Base-by-base conservation (phyloP, 2,329 filamentous ascomycete species). In the Penicillium hordei region DNA sequence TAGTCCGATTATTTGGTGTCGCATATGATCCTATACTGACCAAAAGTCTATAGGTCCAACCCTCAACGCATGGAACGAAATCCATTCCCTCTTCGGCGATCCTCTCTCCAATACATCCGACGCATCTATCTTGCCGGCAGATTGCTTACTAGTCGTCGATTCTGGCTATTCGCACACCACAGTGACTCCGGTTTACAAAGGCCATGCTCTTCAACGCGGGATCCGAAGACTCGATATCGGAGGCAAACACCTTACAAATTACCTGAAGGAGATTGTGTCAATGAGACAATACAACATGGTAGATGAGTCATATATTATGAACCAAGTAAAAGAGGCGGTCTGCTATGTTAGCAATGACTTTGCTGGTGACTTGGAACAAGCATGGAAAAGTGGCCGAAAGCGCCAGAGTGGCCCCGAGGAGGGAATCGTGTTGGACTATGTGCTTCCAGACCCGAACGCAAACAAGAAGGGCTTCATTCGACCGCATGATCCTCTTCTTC, bases 241-340 rank as follows among this genome's bases (percentile, higher is more conserved):
- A 43, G 94, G 94, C 57, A 97, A 96, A 75, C 84, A 96, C 51
- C 79, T 99, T 60, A 97, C 93, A 23, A 97, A 97, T 72, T 89
- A 96, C 72, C 82, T 99, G 34, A 93, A 94, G 48, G 90, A 94
- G 56, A 82, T 96, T 17, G 86, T 97, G 19, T 97, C 93, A 1
- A 82, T 95, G 15, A 88, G 94, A 7, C 92, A 97, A 70, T 96
- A 95, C 75, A 93, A 97, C 72, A 93, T 99, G 86, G 87, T 94
- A 61, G 93, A 96, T 73, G 94, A 99, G 68, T 89, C 90, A 0
- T 88, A 95, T 73, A 88, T 97, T 50, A 91, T 97, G 72, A 96
- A 96, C 68, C 90, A 97, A 73, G 93, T 97, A 75, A 99, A 99
- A 71, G 94, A 99, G 72, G 83, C 88, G 5, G 87, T 89, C 0